These are phyloP conservation scores for Pseudogymnoascus sp. DNA, from an alignment of 2,329 filamentous ascomycete species.

Conservation along the genomic window DNA sequence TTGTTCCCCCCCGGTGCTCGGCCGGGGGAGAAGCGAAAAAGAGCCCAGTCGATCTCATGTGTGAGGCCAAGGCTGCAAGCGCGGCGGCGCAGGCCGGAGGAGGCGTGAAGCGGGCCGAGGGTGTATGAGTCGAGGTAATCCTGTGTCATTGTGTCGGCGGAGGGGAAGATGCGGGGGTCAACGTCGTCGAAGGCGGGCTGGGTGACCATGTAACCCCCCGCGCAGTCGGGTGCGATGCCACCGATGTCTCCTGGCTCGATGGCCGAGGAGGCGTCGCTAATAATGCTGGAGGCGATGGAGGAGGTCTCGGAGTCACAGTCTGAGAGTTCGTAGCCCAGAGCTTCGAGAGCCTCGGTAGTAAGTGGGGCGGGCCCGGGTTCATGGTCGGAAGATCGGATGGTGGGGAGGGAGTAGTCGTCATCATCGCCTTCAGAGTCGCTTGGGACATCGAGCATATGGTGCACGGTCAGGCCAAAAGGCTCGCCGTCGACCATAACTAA, in stretches of 20 bases:
- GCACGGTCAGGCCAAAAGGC: slow-evolving; percentile 90
- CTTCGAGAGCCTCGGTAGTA: slow-evolving; percentile 48
- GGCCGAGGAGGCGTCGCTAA: slow-evolving; percentile 42
- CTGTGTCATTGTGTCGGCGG: slow-evolving; percentile 60
- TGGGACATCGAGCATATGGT: slow-evolving; percentile 84
- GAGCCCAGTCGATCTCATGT: slow-evolving; percentile 93
- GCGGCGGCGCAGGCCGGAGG: slow-evolving; percentile 78
- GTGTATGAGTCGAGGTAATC: slow-evolving; percentile 78
- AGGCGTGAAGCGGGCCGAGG: slow-evolving; percentile 79
- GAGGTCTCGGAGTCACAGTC: slow-evolving; percentile 52
- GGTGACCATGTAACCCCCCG: slow-evolving; percentile 73
- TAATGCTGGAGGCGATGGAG: slow-evolving; percentile 22
- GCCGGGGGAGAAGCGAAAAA: slow-evolving; percentile 71
- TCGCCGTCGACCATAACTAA: slow-evolving; percentile 77
- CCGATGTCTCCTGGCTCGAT: slow-evolving; percentile 57
- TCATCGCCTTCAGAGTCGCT: slow-evolving; percentile 38
- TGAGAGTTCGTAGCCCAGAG: slow-evolving; percentile 53
- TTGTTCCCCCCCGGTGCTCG: slow-evolving; percentile 66
- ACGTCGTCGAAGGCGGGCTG: slow-evolving; percentile 89
- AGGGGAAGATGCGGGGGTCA: slow-evolving; percentile 71
- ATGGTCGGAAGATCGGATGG: neutral
- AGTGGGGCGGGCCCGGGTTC: neutral
- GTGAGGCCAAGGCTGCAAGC: slow-evolving; percentile 57
- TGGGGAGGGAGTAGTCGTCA: slow-evolving; percentile 13
- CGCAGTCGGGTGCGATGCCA: slow-evolving; percentile 64